Percentiles rank a stretch among this genome's conserved stretches.
phyloP scores from a whole-genome alignment of 805 yeast species.

The Lipomyces starkeyi region DNA sequence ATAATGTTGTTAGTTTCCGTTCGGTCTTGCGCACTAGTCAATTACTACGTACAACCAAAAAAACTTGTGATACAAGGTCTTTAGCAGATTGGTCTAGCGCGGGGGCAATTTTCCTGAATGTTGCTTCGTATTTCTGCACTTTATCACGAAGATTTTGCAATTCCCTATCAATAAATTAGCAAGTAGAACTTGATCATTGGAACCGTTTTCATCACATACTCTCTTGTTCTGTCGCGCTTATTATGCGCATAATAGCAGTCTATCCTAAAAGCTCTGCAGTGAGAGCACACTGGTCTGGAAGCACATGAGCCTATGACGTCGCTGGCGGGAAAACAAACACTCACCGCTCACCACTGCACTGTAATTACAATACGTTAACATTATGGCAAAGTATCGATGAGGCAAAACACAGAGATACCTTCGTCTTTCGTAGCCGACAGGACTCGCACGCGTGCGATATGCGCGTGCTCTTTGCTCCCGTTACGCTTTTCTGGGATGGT shows the following conservation, averaged over 20 bases:
- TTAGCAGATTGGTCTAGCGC: slow-evolving; percentile 5
- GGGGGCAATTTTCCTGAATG: slow-evolving; percentile 6
- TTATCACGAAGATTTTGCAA: slow-evolving; percentile 24
- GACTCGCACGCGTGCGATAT: slow-evolving; percentile 34
- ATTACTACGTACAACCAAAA: slow-evolving; percentile 11
- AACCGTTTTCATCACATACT: slow-evolving; percentile 9
- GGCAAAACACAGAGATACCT: slow-evolving; percentile 2
- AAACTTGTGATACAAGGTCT: slow-evolving; percentile 8
- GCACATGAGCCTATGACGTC: neutral
- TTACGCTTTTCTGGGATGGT: neutral
- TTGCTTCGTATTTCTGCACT: slow-evolving; percentile 19
- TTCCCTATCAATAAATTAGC: slow-evolving; percentile 17
- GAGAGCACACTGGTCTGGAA: slow-evolving; percentile 25
- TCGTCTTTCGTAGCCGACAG: slow-evolving; percentile 29
- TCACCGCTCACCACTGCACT: slow-evolving; percentile 33
- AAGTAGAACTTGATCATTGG: neutral
- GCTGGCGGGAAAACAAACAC: neutral
- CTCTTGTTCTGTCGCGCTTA: slow-evolving; percentile 29
- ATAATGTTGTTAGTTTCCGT: neutral
- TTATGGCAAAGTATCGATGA: neutral
- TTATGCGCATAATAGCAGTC: slow-evolving; percentile 27
- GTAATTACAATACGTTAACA: neutral
- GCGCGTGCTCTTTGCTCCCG: slow-evolving; percentile 14
- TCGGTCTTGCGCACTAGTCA: neutral
- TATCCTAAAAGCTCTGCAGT: slow-evolving; percentile 28